Conservation (phyloP, 2,329 filamentous ascomycete species). For the Byssothecium circinans region DNA sequence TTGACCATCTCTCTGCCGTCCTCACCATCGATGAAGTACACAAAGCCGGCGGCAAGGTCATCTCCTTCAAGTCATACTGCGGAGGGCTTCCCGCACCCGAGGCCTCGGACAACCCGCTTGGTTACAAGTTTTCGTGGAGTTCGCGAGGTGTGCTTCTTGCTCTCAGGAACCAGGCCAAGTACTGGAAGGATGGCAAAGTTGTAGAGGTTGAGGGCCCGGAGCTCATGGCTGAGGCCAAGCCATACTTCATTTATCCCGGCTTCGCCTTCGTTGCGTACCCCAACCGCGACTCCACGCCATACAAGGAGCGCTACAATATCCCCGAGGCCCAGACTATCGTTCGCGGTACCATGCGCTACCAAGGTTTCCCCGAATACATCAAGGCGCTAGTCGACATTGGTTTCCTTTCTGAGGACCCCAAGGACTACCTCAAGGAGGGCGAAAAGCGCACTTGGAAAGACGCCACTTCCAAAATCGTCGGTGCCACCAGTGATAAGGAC, state of each 20-base stretch:
- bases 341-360: constrained; percentile 81
- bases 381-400: constrained; percentile 84
- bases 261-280: constrained; percentile 90
- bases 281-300: constrained; percentile 86
- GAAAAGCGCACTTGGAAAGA: constrained; percentile 78
- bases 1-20: constrained; percentile 79
- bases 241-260: constrained; percentile 86
- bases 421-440: constrained; percentile 62
- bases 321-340: constrained; percentile 88
- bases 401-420: constrained; percentile 74
- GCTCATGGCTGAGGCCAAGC: constrained; percentile 85
- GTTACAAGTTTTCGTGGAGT: constrained; percentile 84
- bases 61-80: constrained; percentile 80
- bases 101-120: constrained; percentile 82
- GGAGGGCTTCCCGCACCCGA: constrained; percentile 58
- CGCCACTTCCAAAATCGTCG: constrained; percentile 75
- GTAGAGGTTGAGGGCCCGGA: constrained; percentile 60
- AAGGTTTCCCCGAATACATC: constrained; percentile 89
- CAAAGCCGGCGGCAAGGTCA: constrained; percentile 80
- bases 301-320: constrained; percentile 87
- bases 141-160: constrained; percentile 85
- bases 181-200: constrained; percentile 76
- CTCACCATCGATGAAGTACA: constrained; percentile 90
- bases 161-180: constrained; percentile 80
- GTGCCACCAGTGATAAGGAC: constrained; percentile 65